phyloP scores from a whole-genome alignment of 2,329 filamentous ascomycete genomes.

The Fusarium sp. region DNA sequence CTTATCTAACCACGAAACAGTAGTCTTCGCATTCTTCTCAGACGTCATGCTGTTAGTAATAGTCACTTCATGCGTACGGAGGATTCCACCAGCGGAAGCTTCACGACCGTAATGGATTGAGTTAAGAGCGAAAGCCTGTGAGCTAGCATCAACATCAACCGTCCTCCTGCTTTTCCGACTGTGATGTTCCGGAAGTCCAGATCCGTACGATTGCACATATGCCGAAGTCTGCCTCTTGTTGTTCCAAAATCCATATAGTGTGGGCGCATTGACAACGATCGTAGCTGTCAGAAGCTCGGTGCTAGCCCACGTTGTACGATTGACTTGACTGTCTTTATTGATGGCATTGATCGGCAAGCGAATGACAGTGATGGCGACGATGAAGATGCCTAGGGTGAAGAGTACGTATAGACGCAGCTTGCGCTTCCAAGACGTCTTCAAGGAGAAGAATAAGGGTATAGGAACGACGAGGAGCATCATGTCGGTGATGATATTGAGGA shows the following conservation, averaged over 20 bases:
- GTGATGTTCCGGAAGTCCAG: neutral
- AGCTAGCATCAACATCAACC: neutral
- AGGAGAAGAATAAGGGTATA: conserved; percentile 46
- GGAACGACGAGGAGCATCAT: conserved; percentile 48
- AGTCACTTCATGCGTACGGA: conserved; percentile 10
- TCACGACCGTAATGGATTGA: conserved; percentile 1
- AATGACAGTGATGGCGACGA: conserved; percentile 58
- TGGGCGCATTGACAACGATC: conserved; percentile 57
- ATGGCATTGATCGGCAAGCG: conserved; percentile 56
- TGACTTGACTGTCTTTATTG: conserved; percentile 54
- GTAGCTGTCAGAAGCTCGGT: conserved; percentile 54
- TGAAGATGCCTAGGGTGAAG: conserved; percentile 57
- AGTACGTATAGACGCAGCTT: conserved; percentile 54
- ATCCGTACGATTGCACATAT: neutral
- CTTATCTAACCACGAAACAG: too few relatives aligned
- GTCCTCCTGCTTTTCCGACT: neutral
- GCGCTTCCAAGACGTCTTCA: conserved; percentile 49
- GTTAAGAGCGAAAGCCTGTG: conserved; percentile 1
- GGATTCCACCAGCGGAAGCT: neutral
- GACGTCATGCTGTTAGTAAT: too few relatives aligned
- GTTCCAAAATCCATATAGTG: conserved; percentile 55
- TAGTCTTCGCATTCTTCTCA: too few relatives aligned
- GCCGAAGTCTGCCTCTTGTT: conserved; percentile 25
- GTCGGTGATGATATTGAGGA: conserved; percentile 49
- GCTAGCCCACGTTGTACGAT: conserved; percentile 57